Conservation (phyloP, 768 basidiomycete genomes). For the Coprinopsis cinerea region DNA sequence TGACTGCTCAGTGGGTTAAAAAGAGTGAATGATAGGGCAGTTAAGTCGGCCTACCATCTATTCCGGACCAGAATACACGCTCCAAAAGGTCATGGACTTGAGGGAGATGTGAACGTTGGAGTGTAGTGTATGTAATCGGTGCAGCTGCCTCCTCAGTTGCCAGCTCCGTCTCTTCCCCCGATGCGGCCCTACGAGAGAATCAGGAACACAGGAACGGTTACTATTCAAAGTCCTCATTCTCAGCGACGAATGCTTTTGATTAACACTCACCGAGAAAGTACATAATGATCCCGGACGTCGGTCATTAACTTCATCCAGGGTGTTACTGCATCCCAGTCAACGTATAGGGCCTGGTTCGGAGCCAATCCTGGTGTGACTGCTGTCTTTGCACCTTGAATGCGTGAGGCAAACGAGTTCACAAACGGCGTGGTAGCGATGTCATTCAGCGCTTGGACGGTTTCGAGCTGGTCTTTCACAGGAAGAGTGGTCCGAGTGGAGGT, state of each 20-base stretch:
- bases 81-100: slow-evolving; percentile 70
- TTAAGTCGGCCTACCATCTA: slow-evolving; percentile 50
- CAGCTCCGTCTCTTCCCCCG: not conserved
- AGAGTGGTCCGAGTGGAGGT: slow-evolving; percentile 20
- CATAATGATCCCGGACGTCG: slow-evolving; percentile 64
- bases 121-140: slow-evolving; percentile 59
- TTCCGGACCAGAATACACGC: slow-evolving; percentile 71
- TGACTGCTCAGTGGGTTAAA: slow-evolving; percentile 36
- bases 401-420: slow-evolving; percentile 58
- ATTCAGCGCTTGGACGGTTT: slow-evolving; percentile 47
- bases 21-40: not conserved
- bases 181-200: not conserved
- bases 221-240: not conserved
- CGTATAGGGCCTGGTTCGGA: slow-evolving; percentile 36
- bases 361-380: slow-evolving; percentile 14
- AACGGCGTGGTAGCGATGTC: slow-evolving; percentile 59
- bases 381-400: slow-evolving; percentile 43
- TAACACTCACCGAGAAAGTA: slow-evolving; percentile 48
- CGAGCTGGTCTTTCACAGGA: slow-evolving; percentile 19
- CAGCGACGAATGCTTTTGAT: not conserved
- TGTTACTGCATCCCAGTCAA: slow-evolving; percentile 67
- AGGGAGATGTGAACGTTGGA: slow-evolving; percentile 52
- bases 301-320: slow-evolving; percentile 75
- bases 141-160: slow-evolving; percentile 33
- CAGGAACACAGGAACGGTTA: not conserved